Conservation (phyloP, 2,329 filamentous ascomycete genomes). For the Achaetomium macrosporum region DNA sequence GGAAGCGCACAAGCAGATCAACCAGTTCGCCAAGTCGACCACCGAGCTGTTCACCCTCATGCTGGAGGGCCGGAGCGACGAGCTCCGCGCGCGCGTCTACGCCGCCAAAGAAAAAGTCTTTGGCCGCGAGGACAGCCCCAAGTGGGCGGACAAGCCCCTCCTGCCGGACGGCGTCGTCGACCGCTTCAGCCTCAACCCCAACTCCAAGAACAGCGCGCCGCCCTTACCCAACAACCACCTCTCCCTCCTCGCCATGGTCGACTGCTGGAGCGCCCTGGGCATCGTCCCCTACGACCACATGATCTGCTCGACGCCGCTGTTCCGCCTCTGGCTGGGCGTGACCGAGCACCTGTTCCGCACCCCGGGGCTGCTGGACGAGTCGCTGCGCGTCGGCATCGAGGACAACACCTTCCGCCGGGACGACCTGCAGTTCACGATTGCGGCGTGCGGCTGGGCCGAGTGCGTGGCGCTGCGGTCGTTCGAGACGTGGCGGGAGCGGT, state of each 20-base stretch:
- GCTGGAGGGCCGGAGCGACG: constrained; percentile 74
- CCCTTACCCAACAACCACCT: constrained; percentile 88
- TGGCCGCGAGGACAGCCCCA: constrained; percentile 58
- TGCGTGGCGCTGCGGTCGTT: constrained; percentile 89
- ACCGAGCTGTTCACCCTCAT: constrained; percentile 96
- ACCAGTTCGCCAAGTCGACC: constrained; percentile 86
- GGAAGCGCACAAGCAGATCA: constrained; percentile 83
- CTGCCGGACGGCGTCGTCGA: constrained; percentile 81
- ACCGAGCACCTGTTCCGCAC: constrained; percentile 93
- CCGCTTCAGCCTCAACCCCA: constrained; percentile 75
- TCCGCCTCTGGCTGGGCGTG: constrained; percentile 94
- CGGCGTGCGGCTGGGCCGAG: constrained; percentile 91
- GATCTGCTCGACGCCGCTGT: constrained; percentile 97
- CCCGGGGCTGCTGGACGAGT: constrained; percentile 71
- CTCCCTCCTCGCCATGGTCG: constrained; percentile 89
- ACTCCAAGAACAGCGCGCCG: constrained; percentile 29
- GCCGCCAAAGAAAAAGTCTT: constrained; percentile 64
- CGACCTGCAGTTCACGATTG: constrained; percentile 96
- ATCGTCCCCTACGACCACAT: constrained; percentile 99
- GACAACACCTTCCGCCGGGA: constrained; percentile 92
- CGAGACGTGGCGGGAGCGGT: constrained; percentile 85
- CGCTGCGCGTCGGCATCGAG: constrained; percentile 76
- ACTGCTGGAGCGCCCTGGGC: constrained; percentile 91
- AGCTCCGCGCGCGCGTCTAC: constrained; percentile 67
- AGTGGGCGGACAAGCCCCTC: constrained; percentile 59